A percentile compares a stretch with the other conserved stretches of the same genome.
Evolutionary conservation across 1,139 yeast genomes (phyloP).

Genomic region (Pichia sp.): DNA sequence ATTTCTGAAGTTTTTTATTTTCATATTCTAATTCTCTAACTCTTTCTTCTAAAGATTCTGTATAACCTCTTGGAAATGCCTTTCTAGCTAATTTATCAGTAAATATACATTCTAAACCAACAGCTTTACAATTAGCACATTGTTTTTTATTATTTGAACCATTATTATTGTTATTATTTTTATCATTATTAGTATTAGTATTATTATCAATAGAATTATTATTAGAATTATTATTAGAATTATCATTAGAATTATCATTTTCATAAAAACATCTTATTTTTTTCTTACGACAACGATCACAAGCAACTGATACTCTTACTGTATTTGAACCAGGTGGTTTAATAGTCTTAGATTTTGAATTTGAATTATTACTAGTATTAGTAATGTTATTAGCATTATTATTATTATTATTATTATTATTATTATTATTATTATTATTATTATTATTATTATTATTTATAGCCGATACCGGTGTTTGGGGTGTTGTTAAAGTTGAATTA

Average conservation of each 20-base stretch:
- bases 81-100: slow-evolving; percentile 68
- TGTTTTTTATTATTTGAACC: slow-evolving; percentile 18
- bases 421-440: not conserved
- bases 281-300: slow-evolving; percentile 80
- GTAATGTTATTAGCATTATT: not conserved
- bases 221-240: slow-evolving; percentile 38
- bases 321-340: slow-evolving; percentile 54
- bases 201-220: slow-evolving; percentile 8
- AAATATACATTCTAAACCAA: slow-evolving; percentile 62
- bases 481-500: not conserved
- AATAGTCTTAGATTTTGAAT: slow-evolving; percentile 41
- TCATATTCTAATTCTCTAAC: slow-evolving; percentile 57
- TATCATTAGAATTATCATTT: slow-evolving; percentile 32
- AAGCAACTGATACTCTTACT: slow-evolving; percentile 73
- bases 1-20: slow-evolving; percentile 39
- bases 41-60: slow-evolving; percentile 64
- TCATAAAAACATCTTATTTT: slow-evolving; percentile 59
- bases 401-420: not conserved
- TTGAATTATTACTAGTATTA: not conserved
- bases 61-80: slow-evolving; percentile 71
- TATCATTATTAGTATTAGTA: slow-evolving; percentile 38
- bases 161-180: slow-evolving; percentile 7
- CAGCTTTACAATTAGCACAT: slow-evolving; percentile 58
- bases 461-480: not conserved
- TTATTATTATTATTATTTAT: not conserved